Conservation (phyloP, 305 asterid genomes). For the Fraxinus ornus region DNA sequence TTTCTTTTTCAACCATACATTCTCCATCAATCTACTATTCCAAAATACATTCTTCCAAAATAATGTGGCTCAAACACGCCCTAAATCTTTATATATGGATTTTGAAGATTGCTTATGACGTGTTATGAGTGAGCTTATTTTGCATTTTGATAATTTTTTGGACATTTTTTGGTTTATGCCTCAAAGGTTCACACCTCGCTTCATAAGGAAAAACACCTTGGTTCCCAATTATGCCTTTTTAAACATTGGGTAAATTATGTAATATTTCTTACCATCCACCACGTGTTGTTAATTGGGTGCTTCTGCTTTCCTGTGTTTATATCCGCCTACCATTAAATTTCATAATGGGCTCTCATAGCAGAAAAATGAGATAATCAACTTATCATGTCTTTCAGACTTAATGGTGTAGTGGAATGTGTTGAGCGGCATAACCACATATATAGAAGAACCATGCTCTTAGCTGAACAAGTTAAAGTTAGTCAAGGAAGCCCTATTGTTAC, state of each 20-base stretch:
- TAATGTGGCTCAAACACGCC: no score
- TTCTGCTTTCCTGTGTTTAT: constrained; percentile 15
- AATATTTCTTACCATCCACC: background rate
- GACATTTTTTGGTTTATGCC: constrained; percentile 9
- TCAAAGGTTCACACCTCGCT: no score
- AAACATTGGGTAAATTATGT: background rate
- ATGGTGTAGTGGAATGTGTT: constrained; percentile 86
- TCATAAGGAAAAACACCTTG: background rate
- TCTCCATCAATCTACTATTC: no score
- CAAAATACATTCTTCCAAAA: no score
- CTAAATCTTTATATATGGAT: background rate
- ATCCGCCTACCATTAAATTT: background rate
- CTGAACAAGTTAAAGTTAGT: constrained; percentile 94
- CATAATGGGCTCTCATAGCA: constrained; percentile 3
- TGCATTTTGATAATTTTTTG: background rate
- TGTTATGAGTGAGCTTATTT: background rate
- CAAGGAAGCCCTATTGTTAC: constrained; percentile 87
- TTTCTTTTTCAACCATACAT: no score
- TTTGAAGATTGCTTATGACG: background rate
- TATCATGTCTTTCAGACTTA: constrained; percentile 53
- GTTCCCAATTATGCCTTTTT: background rate
- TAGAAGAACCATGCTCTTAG: constrained; percentile 75
- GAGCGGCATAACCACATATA: constrained; percentile 73
- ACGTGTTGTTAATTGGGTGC: background rate
- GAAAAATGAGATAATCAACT: constrained; percentile 18